A percentile compares a stretch with the other conserved stretches of the same genome.
These are phyloP conservation scores for Phlebiopsis flavidoalba DNA, from an alignment of 768 basidiomycete species.

Conservation along the genomic window DNA sequence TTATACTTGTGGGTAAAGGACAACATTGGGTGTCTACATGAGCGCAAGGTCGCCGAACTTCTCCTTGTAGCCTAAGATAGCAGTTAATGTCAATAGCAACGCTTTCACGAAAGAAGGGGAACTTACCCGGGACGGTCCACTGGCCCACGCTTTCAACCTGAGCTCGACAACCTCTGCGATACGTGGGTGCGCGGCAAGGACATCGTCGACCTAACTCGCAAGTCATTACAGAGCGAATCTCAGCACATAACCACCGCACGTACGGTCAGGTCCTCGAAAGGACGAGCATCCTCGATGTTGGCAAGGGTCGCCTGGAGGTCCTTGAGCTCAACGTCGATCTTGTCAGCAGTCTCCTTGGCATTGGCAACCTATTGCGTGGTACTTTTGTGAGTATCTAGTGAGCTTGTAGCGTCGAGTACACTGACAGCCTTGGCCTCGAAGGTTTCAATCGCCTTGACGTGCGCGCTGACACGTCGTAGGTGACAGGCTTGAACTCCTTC, in stretches of 20 bases:
- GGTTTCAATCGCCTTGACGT: slow-evolving; percentile 92
- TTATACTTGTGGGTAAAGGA: slow-evolving; percentile 2
- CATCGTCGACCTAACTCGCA: slow-evolving; percentile 67
- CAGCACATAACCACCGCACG: slow-evolving; percentile 23
- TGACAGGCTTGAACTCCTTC: slow-evolving; percentile 87
- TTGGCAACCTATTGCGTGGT: slow-evolving; percentile 60
- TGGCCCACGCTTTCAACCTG: slow-evolving; percentile 97
- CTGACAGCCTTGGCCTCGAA: slow-evolving; percentile 95
- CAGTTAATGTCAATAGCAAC: not conserved
- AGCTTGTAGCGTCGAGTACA: slow-evolving; percentile 17
- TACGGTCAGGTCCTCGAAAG: slow-evolving; percentile 95
- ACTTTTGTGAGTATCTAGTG: not conserved
- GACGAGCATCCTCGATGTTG: slow-evolving; percentile 96
- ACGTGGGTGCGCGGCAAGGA: slow-evolving; percentile 89
- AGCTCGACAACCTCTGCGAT: slow-evolving; percentile 86
- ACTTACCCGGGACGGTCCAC: slow-evolving; percentile 91
- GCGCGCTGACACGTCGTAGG: slow-evolving; percentile 86
- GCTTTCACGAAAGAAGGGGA: not conserved
- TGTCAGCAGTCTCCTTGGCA: slow-evolving; percentile 83
- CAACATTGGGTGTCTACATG: slow-evolving; percentile 49
- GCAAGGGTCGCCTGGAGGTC: slow-evolving; percentile 89
- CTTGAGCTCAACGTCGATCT: slow-evolving; percentile 88
- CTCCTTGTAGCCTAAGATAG: slow-evolving; percentile 74
- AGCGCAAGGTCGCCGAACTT: slow-evolving; percentile 94
- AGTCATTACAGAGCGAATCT: not conserved